Conservation (phyloP, 2,329 filamentous ascomycete genomes). For the Alternaria dauci region DNA sequence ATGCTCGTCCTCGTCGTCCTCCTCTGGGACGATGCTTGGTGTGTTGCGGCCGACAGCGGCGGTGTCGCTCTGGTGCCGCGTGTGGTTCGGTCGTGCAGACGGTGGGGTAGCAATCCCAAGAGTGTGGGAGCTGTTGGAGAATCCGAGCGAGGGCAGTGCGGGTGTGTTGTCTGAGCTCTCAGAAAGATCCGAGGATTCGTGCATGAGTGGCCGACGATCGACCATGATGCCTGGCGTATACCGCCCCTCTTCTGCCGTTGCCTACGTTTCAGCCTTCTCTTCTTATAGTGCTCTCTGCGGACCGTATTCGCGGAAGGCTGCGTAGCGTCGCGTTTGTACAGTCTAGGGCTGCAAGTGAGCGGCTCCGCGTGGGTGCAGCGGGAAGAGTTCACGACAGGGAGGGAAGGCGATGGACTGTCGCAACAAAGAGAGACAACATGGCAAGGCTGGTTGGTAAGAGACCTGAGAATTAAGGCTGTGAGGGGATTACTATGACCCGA, state of each 20-base stretch:
- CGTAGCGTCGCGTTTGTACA: slow-evolving; percentile 5
- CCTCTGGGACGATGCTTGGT: slow-evolving; percentile 37
- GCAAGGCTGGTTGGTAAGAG: not conserved
- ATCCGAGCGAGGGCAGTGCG: slow-evolving; percentile 40
- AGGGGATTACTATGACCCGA: not conserved
- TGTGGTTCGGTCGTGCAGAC: slow-evolving; percentile 47
- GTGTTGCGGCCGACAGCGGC: slow-evolving; percentile 42
- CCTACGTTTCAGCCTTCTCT: slow-evolving; percentile 28
- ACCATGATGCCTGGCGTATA: slow-evolving; percentile 31
- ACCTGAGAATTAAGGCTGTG: slow-evolving; percentile 9
- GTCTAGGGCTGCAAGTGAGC: slow-evolving; percentile 8
- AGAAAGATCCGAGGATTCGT: slow-evolving; percentile 38
- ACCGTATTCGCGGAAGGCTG: slow-evolving; percentile 10
- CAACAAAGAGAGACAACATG: not conserved
- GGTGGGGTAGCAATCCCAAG: slow-evolving; percentile 38
- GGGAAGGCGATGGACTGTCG: not conserved
- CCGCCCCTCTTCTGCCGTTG: slow-evolving; percentile 14
- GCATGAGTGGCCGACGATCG: slow-evolving; percentile 43
- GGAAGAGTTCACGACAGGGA: not conserved
- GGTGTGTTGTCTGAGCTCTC: slow-evolving; percentile 37
- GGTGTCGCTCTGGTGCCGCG: slow-evolving; percentile 48
- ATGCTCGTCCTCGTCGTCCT: slow-evolving; percentile 47
- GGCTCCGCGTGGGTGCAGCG: slow-evolving; percentile 2
- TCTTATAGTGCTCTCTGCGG: not conserved
- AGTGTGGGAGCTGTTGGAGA: slow-evolving; percentile 32